Percentiles rank a stretch among this genome's conserved stretches.
Conservation (phyloP, 1,284 basidiomycete species). For the Ceratorhiza oryzae-sativae region DNA sequence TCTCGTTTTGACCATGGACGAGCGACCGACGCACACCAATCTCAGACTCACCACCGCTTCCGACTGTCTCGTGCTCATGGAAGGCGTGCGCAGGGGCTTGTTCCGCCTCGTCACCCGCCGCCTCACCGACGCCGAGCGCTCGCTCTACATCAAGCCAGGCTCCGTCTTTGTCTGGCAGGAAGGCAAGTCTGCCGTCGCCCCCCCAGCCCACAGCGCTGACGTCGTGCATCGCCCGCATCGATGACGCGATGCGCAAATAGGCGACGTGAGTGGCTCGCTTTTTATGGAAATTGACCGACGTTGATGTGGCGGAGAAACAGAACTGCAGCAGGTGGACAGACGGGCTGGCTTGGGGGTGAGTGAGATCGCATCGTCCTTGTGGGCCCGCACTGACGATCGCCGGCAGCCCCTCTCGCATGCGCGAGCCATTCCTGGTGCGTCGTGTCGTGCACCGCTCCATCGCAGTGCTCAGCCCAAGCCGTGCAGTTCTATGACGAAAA, state of each 20-base stretch:
- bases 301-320: slow-evolving; percentile 38
- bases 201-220: neutral
- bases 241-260: slow-evolving; percentile 15
- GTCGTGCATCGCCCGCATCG: neutral
- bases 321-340: slow-evolving; percentile 40
- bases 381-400: slow-evolving; percentile 6
- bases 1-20: slow-evolving; percentile 39
- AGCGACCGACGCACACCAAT: slow-evolving; percentile 38
- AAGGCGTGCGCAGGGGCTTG: slow-evolving; percentile 33
- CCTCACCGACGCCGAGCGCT: slow-evolving; percentile 38
- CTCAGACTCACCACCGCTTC: slow-evolving; percentile 38
- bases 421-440: slow-evolving; percentile 37
- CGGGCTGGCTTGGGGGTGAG: slow-evolving; percentile 39
- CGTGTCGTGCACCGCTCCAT: neutral
- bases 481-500: slow-evolving; percentile 38
- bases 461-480: neutral
- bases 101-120: slow-evolving; percentile 38
- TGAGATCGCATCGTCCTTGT: slow-evolving; percentile 39
- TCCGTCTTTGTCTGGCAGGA: slow-evolving; percentile 39
- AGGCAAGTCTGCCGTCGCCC: slow-evolving; percentile 24
- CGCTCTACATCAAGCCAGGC: slow-evolving; percentile 37
- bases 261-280: slow-evolving; percentile 37
- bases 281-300: slow-evolving; percentile 38
- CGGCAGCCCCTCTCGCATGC: slow-evolving; percentile 37
- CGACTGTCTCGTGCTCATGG: slow-evolving; percentile 38